Base-by-base conservation (phyloP, 1,284 basidiomycete genomes). In the Coriolopsis trogii region DNA sequence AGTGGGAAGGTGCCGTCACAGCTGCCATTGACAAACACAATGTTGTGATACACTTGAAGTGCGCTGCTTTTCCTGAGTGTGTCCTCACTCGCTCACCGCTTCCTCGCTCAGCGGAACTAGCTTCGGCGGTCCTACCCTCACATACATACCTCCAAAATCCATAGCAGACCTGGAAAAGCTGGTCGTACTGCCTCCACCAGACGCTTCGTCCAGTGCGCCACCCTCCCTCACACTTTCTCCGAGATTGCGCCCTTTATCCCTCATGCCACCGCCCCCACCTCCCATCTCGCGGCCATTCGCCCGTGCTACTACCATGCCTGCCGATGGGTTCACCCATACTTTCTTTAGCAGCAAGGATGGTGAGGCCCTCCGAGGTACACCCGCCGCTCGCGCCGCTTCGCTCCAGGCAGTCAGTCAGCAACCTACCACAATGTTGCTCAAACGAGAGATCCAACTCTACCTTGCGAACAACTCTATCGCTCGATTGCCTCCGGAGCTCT, bases 401-500 rank as follows among this genome's bases (percentile, higher is more conserved):
- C 29, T 53, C 5, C 53, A 59, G 4, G 37, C 48, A 1, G 36
- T 56, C 8, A 25, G 21, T 2, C 51, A 51, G 30, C 48, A 46
- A 4, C 40, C 53, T 3, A 40, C 31, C 0, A 18, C 42, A 1
- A 44, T 33, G 10, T 23, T 42, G 2, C 39, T 24, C 10, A 42
- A 45, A 16, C 45, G 44, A 3, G 59, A 60, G 33, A 54, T 64
- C 4, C 51, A 61, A 10, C 39, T 64, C 6, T 59, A 39, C 36
- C 59, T 64, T 2, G 51, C 60, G 24, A 62, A 59, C 49, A 86
- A 88, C 57, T 55, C 51, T 6, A 81, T 87, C 30, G 63, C 66
- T 0, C 63, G 51, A 12, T 60, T 88, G 0, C 85, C 85, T 1
- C 59, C 64, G 1, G 77, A 81, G 55, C 62, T 88, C 3, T 84